Evolutionary conservation across 495 filamentous ascomycete species (phyloP).

Genomic region (Xylaria curta): DNA sequence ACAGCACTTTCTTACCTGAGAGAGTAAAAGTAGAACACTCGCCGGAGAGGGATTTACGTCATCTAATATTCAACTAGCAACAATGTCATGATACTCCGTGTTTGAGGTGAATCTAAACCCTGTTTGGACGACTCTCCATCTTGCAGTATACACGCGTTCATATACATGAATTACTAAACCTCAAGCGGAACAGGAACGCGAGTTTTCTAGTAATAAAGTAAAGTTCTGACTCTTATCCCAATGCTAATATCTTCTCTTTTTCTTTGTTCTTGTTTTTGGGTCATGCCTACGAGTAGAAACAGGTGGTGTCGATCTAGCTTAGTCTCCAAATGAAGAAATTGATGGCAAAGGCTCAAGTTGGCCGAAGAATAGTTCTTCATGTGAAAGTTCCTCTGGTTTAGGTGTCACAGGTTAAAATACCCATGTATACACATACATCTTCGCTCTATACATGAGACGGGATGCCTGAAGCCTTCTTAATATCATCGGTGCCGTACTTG

Average conservation of each 20-base stretch:
- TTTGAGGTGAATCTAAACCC: not conserved
- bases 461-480: slow-evolving; percentile 32
- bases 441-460: slow-evolving; percentile 26
- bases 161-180: not conserved
- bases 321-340: not conserved
- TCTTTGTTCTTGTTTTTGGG: not conserved
- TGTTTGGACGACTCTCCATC: not conserved
- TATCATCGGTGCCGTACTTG: slow-evolving; percentile 42
- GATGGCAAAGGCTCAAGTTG: not conserved
- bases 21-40: not conserved
- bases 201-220: not conserved
- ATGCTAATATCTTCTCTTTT: not conserved
- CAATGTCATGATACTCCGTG: not conserved
- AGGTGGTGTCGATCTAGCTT: not conserved
- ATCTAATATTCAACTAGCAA: not conserved
- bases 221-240: not conserved
- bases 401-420: not conserved
- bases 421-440: not conserved
- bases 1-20: not conserved
- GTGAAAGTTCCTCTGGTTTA: not conserved
- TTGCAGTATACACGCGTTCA: not conserved
- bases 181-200: not conserved
- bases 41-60: not conserved
- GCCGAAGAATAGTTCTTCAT: not conserved
- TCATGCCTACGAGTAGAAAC: not conserved